These are phyloP conservation scores for Grosmannia penicillata DNA, from an alignment of 2,329 filamentous ascomycete genomes.

Conservation along the genomic window DNA sequence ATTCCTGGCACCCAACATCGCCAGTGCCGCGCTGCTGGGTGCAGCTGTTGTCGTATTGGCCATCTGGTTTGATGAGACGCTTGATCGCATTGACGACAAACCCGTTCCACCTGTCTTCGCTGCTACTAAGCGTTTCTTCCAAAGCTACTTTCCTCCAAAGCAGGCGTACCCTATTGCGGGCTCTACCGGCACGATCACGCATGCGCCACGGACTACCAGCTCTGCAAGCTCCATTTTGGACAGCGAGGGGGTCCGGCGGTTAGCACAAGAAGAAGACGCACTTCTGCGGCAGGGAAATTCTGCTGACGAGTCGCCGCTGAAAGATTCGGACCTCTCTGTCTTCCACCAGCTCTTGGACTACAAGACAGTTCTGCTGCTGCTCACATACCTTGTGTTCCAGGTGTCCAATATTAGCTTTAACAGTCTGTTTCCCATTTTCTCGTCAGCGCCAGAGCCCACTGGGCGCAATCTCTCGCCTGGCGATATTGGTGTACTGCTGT, in stretches of 20 bases:
- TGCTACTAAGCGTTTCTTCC: slow-evolving; percentile 9
- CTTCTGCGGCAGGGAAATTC: slow-evolving; percentile 18
- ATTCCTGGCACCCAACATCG: slow-evolving; percentile 71
- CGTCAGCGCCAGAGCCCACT: slow-evolving; percentile 56
- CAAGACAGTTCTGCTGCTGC: slow-evolving; percentile 67
- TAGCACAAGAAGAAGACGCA: not conserved
- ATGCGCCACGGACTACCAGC: too few species aligned
- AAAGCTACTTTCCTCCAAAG: not conserved
- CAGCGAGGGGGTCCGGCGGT: not conserved
- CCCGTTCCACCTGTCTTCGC: slow-evolving; percentile 10
- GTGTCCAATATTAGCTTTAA: slow-evolving; percentile 92
- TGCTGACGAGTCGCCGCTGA: too few species aligned
- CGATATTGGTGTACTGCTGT: slow-evolving; percentile 74
- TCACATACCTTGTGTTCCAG: slow-evolving; percentile 86
- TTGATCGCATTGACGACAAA: slow-evolving; percentile 32
- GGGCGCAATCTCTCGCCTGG: slow-evolving; percentile 62
- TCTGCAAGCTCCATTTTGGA: too few species aligned
- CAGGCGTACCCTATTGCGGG: not conserved
- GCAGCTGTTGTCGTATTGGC: slow-evolving; percentile 58
- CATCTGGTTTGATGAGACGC: slow-evolving; percentile 77
- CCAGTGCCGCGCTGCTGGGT: slow-evolving; percentile 57
- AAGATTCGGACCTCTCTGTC: slow-evolving; percentile 19
- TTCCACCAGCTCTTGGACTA: slow-evolving; percentile 54
- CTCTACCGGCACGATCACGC: too few species aligned
- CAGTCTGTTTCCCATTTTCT: slow-evolving; percentile 88